A percentile compares a stretch with the other conserved stretches of the same genome.
Evolutionary conservation across 345 rosid species (phyloP).

Genomic region (Kernera saxatilis): DNA sequence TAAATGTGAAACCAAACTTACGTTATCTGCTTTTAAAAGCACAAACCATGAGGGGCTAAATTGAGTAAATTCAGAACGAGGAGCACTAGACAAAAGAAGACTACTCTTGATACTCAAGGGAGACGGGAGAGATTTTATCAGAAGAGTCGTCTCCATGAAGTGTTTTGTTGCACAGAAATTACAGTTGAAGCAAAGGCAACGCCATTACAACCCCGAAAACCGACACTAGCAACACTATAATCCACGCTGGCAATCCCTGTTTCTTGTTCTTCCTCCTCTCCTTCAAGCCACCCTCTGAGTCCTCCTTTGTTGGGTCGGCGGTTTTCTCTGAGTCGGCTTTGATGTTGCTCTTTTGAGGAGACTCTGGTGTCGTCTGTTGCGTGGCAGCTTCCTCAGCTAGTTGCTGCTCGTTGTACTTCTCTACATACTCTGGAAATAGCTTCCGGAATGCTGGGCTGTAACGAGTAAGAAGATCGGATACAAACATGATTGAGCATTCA

Average conservation of each 20-base stretch:
- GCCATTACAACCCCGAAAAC: slow-evolving; percentile 94
- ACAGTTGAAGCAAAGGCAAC: slow-evolving; percentile 89
- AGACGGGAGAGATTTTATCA: background rate
- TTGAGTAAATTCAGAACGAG: slow-evolving; percentile 3
- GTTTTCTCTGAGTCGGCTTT: slow-evolving; percentile 32
- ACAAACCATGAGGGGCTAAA: slow-evolving; percentile 13
- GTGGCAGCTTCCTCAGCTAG: slow-evolving; percentile 42
- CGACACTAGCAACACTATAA: slow-evolving; percentile 76
- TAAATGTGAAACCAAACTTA: slow-evolving; percentile 19
- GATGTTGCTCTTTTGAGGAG: slow-evolving; percentile 35
- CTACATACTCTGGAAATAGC: slow-evolving; percentile 90
- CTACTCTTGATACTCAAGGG: slow-evolving; percentile 14
- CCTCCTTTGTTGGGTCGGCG: slow-evolving; percentile 31
- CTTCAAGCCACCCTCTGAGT: slow-evolving; percentile 22
- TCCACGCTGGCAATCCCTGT: slow-evolving; percentile 77
- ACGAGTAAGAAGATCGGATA: slow-evolving; percentile 2
- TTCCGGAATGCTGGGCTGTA: slow-evolving; percentile 81
- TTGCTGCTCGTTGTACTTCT: slow-evolving; percentile 64
- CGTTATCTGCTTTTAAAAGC: slow-evolving; percentile 9
- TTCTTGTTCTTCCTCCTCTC: slow-evolving; percentile 49
- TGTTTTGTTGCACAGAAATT: slow-evolving; percentile 24
- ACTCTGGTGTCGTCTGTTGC: slow-evolving; percentile 38
- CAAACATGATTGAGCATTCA: background rate
- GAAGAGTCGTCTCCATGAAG: background rate
- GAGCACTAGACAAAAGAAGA: slow-evolving; percentile 20